Conservation (phyloP, 2,329 filamentous ascomycete genomes). For the Didymosphaeria variabile region DNA sequence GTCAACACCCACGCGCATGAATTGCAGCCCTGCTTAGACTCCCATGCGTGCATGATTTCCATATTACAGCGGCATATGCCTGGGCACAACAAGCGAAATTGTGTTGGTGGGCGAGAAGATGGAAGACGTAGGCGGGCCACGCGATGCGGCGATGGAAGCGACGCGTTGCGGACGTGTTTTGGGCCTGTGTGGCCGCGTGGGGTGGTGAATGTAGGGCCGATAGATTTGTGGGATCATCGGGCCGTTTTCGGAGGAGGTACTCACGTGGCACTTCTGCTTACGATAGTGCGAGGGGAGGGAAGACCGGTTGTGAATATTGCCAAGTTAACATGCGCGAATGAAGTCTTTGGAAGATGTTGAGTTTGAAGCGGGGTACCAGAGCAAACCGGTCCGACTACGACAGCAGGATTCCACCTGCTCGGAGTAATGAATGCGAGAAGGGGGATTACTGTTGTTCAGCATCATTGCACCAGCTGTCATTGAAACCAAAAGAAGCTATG, state of each 20-base stretch:
- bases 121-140: not conserved
- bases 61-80: conserved; percentile 16
- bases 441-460: not conserved
- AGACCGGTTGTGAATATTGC: not conserved
- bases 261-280: not conserved
- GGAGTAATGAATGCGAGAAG: not conserved
- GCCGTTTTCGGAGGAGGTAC: no score
- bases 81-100: conserved; percentile 6
- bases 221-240: not conserved
- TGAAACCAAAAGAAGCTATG: not conserved
- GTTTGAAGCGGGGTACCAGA: not conserved
- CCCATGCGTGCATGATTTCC: conserved; percentile 13
- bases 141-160: not conserved
- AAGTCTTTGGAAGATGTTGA: not conserved
- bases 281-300: not conserved
- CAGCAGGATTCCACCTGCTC: not conserved
- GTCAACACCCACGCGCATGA: conserved; percentile 2
- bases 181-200: not conserved
- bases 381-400: not conserved
- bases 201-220: not conserved
- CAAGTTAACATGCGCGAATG: not conserved
- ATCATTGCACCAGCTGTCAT: not conserved
- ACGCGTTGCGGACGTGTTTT: conserved; percentile 8
- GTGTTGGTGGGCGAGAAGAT: conserved; percentile 10
- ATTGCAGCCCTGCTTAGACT: not conserved